phyloP scores from a whole-genome alignment of 106 monocot genomes.

The Gastrodia elata region DNA sequence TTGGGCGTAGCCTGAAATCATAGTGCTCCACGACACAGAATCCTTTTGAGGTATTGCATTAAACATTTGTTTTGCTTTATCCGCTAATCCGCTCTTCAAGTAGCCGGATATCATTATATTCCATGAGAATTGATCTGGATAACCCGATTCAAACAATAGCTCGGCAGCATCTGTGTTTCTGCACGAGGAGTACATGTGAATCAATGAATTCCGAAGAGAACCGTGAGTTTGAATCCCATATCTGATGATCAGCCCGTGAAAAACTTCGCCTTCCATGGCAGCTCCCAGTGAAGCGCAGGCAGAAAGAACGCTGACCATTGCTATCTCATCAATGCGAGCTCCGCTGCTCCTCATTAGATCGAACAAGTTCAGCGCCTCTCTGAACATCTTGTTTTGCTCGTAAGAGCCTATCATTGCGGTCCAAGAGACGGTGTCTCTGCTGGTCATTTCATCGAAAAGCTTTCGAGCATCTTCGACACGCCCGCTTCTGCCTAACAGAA shows the following conservation, averaged over 20 bases:
- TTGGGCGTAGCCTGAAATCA: conserved; percentile 69
- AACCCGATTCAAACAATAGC: conserved; percentile 40
- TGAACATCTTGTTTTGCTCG: conserved; percentile 58
- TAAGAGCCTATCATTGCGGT: conserved; percentile 74
- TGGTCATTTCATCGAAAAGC: conserved; percentile 53
- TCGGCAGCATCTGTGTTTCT: conserved; percentile 28
- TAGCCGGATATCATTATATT: conserved; percentile 87
- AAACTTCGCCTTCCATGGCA: conserved; percentile 22
- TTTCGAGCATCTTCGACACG: conserved; percentile 34
- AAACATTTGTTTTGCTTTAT: conserved; percentile 44
- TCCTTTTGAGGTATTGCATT: conserved; percentile 56
- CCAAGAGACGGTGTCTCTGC: conserved; percentile 64
- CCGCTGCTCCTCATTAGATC: conserved; percentile 26
- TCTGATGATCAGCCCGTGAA: conserved; percentile 55
- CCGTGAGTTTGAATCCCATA: conserved; percentile 43
- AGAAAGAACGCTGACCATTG: conserved; percentile 52
- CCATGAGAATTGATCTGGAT: conserved; percentile 71
- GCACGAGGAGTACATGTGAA: conserved; percentile 65
- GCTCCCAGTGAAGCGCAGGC: conserved; percentile 38
- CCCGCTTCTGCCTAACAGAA: conserved; percentile 33
- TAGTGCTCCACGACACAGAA: conserved; percentile 75
- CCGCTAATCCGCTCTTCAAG: conserved; percentile 37
- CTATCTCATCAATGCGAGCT: conserved; percentile 53
- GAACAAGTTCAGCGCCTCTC: conserved; percentile 58
- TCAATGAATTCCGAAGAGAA: conserved; percentile 71